phyloP scores from a whole-genome alignment of 1,284 basidiomycete genomes.

The Tilletia walkeri region DNA sequence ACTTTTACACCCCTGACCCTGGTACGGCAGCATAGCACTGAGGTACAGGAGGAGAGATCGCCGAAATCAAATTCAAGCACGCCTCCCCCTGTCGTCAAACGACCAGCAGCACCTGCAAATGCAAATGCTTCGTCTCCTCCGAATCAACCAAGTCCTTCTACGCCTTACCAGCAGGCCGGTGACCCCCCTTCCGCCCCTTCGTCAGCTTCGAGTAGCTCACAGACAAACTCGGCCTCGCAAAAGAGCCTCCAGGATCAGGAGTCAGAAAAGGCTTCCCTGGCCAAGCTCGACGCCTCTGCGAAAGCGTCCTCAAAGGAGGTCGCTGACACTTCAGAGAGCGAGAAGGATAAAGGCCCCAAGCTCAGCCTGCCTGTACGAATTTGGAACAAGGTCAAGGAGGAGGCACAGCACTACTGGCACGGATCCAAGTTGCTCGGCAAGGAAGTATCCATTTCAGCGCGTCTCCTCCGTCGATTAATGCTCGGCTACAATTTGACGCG shows the following conservation, averaged over 20 bases:
- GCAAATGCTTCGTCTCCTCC: neutral
- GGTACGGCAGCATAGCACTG: constrained; percentile 7
- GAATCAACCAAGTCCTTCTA: neutral
- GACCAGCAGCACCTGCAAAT: neutral
- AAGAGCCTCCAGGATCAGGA: neutral
- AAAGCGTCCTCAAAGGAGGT: neutral
- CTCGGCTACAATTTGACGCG: constrained; percentile 87
- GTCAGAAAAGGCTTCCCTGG: neutral
- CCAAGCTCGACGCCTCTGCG: neutral
- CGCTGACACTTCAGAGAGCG: neutral
- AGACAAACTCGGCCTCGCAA: neutral
- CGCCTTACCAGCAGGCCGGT: constrained; percentile 11
- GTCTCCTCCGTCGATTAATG: constrained; percentile 86
- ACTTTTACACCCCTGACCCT: constrained; percentile 4
- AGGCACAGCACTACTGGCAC: constrained; percentile 95
- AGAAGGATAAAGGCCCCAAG: constrained; percentile 6
- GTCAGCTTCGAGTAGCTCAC: neutral
- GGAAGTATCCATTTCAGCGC: constrained; percentile 83
- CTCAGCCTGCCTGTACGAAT: constrained; percentile 29
- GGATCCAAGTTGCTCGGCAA: constrained; percentile 91
- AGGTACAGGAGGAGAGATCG: neutral
- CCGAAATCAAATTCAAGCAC: neutral
- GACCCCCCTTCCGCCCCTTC: neutral
- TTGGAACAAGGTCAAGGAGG: constrained; percentile 94
- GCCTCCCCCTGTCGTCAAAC: neutral